Base-by-base conservation (phyloP, 1,284 basidiomycete genomes). In the Cerrena zonata region DNA sequence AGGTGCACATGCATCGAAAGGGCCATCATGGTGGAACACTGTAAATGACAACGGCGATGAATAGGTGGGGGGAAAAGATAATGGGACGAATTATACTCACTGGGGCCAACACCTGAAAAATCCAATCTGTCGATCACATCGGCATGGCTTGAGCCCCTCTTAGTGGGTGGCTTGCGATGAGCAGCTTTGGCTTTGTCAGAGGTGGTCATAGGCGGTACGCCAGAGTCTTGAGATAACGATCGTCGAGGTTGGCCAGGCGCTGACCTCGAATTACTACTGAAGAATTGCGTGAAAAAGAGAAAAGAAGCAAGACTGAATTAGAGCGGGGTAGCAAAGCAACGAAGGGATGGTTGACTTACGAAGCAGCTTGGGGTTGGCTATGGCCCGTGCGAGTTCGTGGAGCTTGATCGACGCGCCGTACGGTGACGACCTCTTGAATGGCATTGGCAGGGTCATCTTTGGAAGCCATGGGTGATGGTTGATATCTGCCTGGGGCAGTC, bases 21-120 rank as follows among this genome's bases (percentile, higher is more conserved):
- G 89, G 22, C 89, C 89, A 62, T 91, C 89, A 60, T 91, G 89
- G 62, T 91, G 89, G 69, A 91, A 89, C 79, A 88, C 88, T 91
- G 57, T 40, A 43, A 45, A 51, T n/a, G 38, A 22, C 21, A 37
- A 25, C 30, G 34, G 45, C 44, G 48, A 42, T 53, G 49, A 23
- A 48, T 50, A 54, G 38, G 57, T 51, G 50, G 38, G 47, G 45
- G 27, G 46, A 45, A 50, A 54, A 34, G 18, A 26, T 19, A 51
- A 4, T 37, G 13, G 19, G 43, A 47, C 50, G n/a, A 48, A 25
- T 19, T 55, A 48, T 49, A 56, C 84, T 59, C 61, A 90, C 86
- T 89, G 52, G 85, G 80, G 13, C 88, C 88, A 42, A 88, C 84
- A 48, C 82, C 79, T 39, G 78, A 77, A 52, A 77, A 79, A 66